Percentiles rank a stretch among this genome's conserved stretches.
Evolutionary conservation across 768 basidiomycete species (phyloP).

Genomic region (Tulasnella calospora): DNA sequence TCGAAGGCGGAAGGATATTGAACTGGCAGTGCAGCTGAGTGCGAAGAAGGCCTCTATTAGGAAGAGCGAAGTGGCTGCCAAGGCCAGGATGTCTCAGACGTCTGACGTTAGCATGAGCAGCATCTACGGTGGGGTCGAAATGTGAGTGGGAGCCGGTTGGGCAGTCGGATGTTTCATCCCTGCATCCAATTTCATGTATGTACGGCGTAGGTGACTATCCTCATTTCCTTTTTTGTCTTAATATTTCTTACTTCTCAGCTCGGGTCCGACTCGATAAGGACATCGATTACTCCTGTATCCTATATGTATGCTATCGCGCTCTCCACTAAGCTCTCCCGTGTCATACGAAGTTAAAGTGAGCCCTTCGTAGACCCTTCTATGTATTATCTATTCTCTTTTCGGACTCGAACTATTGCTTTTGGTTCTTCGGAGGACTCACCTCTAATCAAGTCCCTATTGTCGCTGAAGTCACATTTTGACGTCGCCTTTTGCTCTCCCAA

Average conservation of each 20-base stretch:
- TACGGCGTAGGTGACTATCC: neutral
- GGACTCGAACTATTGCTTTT: neutral
- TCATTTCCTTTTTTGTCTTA: neutral
- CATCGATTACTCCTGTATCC: neutral
- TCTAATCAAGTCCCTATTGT: no score
- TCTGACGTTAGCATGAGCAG: neutral
- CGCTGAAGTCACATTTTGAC: no score
- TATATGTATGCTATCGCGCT: slow-evolving; percentile 5
- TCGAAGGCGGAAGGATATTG: slow-evolving; percentile 1
- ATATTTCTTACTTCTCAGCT: neutral
- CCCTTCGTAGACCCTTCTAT: neutral
- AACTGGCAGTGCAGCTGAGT: slow-evolving; percentile 11
- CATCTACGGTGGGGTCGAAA: neutral
- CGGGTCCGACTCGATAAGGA: neutral
- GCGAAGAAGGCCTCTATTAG: slow-evolving; percentile 25
- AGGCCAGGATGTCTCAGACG: neutral
- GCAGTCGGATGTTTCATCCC: neutral
- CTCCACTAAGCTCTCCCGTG: neutral
- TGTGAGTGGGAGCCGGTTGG: neutral
- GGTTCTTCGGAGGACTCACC: no score
- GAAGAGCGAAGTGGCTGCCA: slow-evolving; percentile 16
- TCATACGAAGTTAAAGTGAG: neutral
- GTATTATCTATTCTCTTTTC: neutral
- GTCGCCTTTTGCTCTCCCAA: no score
- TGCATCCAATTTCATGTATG: neutral